Evolutionary conservation across 306 rosid genomes (phyloP).

Genomic region (Prosopis cineraria): DNA sequence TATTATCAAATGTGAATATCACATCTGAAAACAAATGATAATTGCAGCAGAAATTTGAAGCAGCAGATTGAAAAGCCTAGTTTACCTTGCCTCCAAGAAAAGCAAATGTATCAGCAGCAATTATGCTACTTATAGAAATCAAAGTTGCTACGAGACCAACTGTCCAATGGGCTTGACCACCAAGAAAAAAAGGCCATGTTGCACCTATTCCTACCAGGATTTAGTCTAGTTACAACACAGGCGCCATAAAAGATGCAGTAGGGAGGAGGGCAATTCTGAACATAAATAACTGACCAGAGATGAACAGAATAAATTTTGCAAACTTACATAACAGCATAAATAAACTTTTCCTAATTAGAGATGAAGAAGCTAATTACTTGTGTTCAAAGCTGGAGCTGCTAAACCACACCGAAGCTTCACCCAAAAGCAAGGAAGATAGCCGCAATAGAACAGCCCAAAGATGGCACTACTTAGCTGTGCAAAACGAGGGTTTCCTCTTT

Average conservation of each 20-base stretch:
- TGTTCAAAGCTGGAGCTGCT: slow-evolving; percentile 87
- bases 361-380: slow-evolving; percentile 42
- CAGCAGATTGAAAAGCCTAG: slow-evolving; percentile 27
- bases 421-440: slow-evolving; percentile 99
- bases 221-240: slow-evolving; percentile 26
- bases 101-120: slow-evolving; percentile 93
- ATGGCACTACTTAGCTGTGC: slow-evolving; percentile 93
- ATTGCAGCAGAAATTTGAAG: slow-evolving; percentile 11
- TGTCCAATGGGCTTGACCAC: slow-evolving; percentile 84
- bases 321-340: background rate
- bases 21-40: slow-evolving; percentile 16
- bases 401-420: slow-evolving; percentile 97
- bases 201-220: slow-evolving; percentile 49
- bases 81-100: slow-evolving; percentile 95
- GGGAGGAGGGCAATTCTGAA: background rate
- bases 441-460: slow-evolving; percentile 93
- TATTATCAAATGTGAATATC: slow-evolving; percentile 28
- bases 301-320: background rate
- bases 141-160: slow-evolving; percentile 96
- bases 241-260: background rate
- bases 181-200: slow-evolving; percentile 56
- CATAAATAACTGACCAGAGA: background rate
- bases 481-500: slow-evolving; percentile 92
- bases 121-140: slow-evolving; percentile 78
- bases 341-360: slow-evolving; percentile 4